Percentiles rank a stretch among this genome's conserved stretches.
Conservation (phyloP, 2,329 filamentous ascomycete genomes). For the Tolypocladium pustulatum region DNA sequence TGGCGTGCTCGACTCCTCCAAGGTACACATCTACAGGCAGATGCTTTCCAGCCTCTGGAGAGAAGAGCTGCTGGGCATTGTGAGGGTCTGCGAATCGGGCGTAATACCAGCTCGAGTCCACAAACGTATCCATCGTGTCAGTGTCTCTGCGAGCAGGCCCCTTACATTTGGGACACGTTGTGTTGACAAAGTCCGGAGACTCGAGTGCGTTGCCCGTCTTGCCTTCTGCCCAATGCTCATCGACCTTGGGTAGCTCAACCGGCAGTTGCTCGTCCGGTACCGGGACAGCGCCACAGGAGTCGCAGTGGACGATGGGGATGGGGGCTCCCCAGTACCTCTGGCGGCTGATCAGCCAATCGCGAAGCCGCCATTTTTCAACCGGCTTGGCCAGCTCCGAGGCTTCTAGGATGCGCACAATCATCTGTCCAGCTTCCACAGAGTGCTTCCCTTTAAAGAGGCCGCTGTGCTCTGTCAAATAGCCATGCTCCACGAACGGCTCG, state of each 20-base stretch:
- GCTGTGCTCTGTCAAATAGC: slow-evolving; percentile 56
- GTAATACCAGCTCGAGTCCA: slow-evolving; percentile 92
- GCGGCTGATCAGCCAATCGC: slow-evolving; percentile 87
- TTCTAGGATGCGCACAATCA: slow-evolving; percentile 48
- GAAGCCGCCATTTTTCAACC: slow-evolving; percentile 67
- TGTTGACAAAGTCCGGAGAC: slow-evolving; percentile 62
- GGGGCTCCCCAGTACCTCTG: slow-evolving; percentile 88
- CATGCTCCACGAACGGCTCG: slow-evolving; percentile 53
- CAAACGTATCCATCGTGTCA: slow-evolving; percentile 94
- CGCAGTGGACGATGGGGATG: slow-evolving; percentile 80
- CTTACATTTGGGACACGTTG: slow-evolving; percentile 63
- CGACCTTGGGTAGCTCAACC: slow-evolving; percentile 60
- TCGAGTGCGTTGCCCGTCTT: slow-evolving; percentile 71
- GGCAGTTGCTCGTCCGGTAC: slow-evolving; percentile 70
- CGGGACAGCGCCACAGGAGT: slow-evolving; percentile 64
- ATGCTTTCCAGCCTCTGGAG: slow-evolving; percentile 42
- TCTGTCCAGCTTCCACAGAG: slow-evolving; percentile 50
- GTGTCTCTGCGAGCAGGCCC: slow-evolving; percentile 69
- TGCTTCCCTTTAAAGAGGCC: slow-evolving; percentile 53
- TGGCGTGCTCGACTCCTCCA: slow-evolving; percentile 83
- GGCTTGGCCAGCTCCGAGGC: slow-evolving; percentile 46
- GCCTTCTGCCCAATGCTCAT: slow-evolving; percentile 56
- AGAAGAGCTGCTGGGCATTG: slow-evolving; percentile 52
- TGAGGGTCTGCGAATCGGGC: slow-evolving; percentile 66
- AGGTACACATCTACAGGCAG: slow-evolving; percentile 83